Base-by-base conservation (phyloP, 805 yeast species). In the Ogataea henricii region DNA sequence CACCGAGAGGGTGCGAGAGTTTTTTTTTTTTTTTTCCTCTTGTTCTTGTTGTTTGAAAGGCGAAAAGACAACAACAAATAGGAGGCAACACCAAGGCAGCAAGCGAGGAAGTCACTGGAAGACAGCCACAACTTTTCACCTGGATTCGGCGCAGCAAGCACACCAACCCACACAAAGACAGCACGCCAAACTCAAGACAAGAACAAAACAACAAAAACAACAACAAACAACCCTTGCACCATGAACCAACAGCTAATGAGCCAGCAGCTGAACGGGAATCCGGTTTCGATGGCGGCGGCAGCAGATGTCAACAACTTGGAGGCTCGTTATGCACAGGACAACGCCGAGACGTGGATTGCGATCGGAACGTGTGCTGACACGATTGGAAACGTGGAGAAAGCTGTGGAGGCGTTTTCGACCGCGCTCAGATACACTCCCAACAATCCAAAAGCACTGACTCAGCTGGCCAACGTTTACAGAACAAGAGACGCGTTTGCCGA, bases 281-380 rank as follows among this genome's bases (percentile, higher is more conserved):
- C 57, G 7, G 55, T 51, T 14, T 36, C 56, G 17, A 25, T 56
- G 32, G 47, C 51, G 5, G 43, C 47, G 22, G 52, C 46, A 25
- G 53, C 46, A 6, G 59, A 59, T 23, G 56, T 54, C 23, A 54
- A 53, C 37, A 48, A 61, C 1, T 44, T 64, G 21, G 67, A 62
- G 45, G 59, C 59, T n/a, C 60, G 64, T 35, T 64, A 68, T 40
- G 66, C 67, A 6, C 68, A 68, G 45, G 83, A 89, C 42, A 84
- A 89, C 20, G 83, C 88, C 1, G 86, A 85, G 46, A 86, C 96
- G 3, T 90, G 97, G 97, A 71, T 87, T 40, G 90, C 95, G 16
- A 81, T 89, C 46, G 97, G 97, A 17, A 79, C 89, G 7, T 76
- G 90, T 54, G 97, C 98, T 18, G 97, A 92, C 65, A 74, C 89